A percentile compares a stretch with the other conserved stretches of the same genome.
These are phyloP conservation scores for Samsoniella hepiali DNA, from an alignment of 2,329 filamentous ascomycete genomes.

Conservation along the genomic window DNA sequence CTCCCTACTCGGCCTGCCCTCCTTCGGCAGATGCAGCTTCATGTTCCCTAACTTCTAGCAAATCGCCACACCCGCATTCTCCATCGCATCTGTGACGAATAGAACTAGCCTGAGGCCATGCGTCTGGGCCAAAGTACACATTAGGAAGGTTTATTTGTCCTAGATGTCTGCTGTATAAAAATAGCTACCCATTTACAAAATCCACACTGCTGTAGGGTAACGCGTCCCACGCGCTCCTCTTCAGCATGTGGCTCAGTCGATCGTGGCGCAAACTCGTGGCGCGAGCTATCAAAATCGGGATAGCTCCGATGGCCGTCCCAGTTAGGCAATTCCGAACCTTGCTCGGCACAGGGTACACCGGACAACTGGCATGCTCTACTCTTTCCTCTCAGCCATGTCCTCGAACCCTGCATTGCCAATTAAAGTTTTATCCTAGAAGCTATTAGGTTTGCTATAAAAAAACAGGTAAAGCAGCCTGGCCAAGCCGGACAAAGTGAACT, in stretches of 20 bases:
- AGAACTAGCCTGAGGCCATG: no score
- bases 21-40: no score
- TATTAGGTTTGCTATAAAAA: background rate
- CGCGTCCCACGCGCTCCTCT: background rate
- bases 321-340: constrained; percentile 8
- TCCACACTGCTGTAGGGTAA: constrained; percentile 1
- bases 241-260: constrained; percentile 7
- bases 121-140: background rate
- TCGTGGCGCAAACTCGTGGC: constrained; percentile 14
- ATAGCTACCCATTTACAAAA: no score
- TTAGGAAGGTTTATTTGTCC: no score
- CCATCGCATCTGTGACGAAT: no score
- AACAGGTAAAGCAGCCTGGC: background rate
- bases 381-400: no score
- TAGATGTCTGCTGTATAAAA: no score
- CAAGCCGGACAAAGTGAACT: background rate
- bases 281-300: constrained; percentile 19
- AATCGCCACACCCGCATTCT: no score
- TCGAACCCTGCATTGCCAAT: background rate
- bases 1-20: no score
- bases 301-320: constrained; percentile 15
- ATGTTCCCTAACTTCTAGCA: no score
- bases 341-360: no score
- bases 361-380: background rate
- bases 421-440: background rate